Evolutionary conservation across 257 asterid species (phyloP).

Genomic region (Solanum chiquidenum): DNA sequence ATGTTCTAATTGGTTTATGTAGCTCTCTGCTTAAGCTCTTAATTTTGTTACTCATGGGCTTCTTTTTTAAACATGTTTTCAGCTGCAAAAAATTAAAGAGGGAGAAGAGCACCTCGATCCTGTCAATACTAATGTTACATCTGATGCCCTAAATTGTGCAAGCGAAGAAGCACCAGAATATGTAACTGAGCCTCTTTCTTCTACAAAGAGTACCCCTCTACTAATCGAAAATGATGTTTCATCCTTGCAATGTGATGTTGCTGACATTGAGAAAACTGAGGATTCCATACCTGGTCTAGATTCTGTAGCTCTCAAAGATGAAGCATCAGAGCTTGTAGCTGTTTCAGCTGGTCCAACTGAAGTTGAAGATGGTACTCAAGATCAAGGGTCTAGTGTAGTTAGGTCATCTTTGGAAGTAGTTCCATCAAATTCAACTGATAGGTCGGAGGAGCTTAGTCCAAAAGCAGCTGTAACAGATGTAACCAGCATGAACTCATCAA

Average conservation of each 20-base stretch:
- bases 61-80: background rate
- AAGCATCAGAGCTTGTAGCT: slow-evolving; percentile 21
- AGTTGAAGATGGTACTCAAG: slow-evolving; percentile 44
- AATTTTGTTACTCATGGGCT: background rate
- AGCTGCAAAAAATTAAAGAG: slow-evolving; percentile 36
- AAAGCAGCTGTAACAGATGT: slow-evolving; percentile 52
- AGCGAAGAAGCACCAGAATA: slow-evolving; percentile 27
- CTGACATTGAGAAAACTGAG: slow-evolving; percentile 27
- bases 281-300: slow-evolving; percentile 82
- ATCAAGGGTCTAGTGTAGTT: slow-evolving; percentile 30
- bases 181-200: slow-evolving; percentile 26
- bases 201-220: slow-evolving; percentile 30
- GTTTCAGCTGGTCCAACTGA: slow-evolving; percentile 37
- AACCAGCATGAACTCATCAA: slow-evolving; percentile 45
- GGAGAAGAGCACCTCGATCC: slow-evolving; percentile 29
- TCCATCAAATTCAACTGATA: slow-evolving; percentile 59
- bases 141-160: slow-evolving; percentile 26
- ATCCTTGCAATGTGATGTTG: slow-evolving; percentile 26
- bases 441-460: slow-evolving; percentile 94
- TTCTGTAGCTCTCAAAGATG: slow-evolving; percentile 32
- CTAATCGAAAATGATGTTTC: slow-evolving; percentile 32
- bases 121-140: slow-evolving; percentile 27
- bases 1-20: background rate
- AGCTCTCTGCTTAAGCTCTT: background rate
- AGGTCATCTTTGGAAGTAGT: slow-evolving; percentile 36